phyloP scores from a whole-genome alignment of 768 basidiomycete species.

The Kwoniella sp. region DNA sequence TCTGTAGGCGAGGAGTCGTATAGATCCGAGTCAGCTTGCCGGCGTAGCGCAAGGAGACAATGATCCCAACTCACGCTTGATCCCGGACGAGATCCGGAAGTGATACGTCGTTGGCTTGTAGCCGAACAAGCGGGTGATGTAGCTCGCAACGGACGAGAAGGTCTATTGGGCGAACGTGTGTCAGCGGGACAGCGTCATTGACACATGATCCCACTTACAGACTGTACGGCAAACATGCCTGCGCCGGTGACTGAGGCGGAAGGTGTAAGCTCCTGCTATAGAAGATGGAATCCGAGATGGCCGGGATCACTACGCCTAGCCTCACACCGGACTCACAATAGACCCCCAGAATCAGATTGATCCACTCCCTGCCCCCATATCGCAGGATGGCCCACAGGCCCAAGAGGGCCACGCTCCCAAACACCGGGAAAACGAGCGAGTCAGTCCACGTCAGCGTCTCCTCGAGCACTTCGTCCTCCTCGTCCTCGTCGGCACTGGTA shows the following conservation, averaged over 20 bases:
- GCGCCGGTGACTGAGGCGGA: constrained; percentile 16
- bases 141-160: constrained; percentile 9
- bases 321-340: constrained; percentile 38
- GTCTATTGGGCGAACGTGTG: constrained; percentile 1
- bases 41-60: too few species aligned
- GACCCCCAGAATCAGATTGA: constrained; percentile 67
- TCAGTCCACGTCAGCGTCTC: constrained; percentile 53
- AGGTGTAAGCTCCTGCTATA: constrained; percentile 1
- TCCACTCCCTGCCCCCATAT: constrained; percentile 71
- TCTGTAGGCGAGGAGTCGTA: constrained; percentile 30
- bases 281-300: not conserved
- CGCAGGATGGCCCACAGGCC: constrained; percentile 67
- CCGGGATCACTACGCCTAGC: constrained; percentile 51
- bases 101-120: constrained; percentile 33
- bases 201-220: constrained; percentile 47
- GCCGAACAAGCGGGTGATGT: constrained; percentile 8
- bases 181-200: constrained; percentile 51
- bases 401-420: constrained; percentile 65
- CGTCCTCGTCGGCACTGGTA: constrained; percentile 48
- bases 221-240: constrained; percentile 34
- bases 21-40: too few species aligned
- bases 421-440: constrained; percentile 48
- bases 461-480: constrained; percentile 59
- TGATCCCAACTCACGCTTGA: constrained; percentile 37
- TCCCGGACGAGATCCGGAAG: constrained; percentile 32